Base-by-base conservation (phyloP, 164 flowering plant genomes). In the Tetrastigma voinierianum region DNA sequence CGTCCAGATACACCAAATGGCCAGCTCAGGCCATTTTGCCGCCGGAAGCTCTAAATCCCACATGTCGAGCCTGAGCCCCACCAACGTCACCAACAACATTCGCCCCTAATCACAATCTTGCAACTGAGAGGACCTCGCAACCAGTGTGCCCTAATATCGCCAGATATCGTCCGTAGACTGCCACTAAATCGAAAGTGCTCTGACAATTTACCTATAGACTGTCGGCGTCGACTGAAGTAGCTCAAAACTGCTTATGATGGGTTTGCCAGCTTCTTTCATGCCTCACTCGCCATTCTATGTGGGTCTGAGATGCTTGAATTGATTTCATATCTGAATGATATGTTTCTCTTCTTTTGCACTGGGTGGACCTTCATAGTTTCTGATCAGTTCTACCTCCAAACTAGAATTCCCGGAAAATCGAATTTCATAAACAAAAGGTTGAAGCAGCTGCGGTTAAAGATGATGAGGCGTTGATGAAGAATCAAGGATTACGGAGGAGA, bases 31-130 rank as follows among this genome's bases (percentile, higher is more conserved):
- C 66, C 74, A 74, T 0, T 93, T 84, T n/a, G 87, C 52, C 10
- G 76, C 79, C 12, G 97, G 98, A 57, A 94, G 77, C 68, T 96
- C 72, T 53, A 86, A 90, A 82, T 96, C 70, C 98, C 98, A 91
- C 76, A 81, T 71, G 64, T 88, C 91, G 12, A 91, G 78, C 80
- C 84, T 90, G n/a, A 94, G 77, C 49, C 81, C 89, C 49, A 80
- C 82, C 57, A 79, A 21, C n/a, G 77, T 52, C 18, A 72, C 53
- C 63, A 76, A 64, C 43, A 76, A 78, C 64, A 61, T 55, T 73
- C n/a, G 65, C 72, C 55, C 53, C 87, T 52, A 16, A 92, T 70
- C 68, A 89, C 95, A 69, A 92, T 73, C 80, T 92, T 92, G 1
- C n/a, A n/a, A n/a, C n/a, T n/a, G n/a, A n/a, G n/a, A n/a, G n/a